These are phyloP conservation scores for Moricandia moricandioides DNA, from an alignment of 345 rosid genomes.

Conservation along the genomic window DNA sequence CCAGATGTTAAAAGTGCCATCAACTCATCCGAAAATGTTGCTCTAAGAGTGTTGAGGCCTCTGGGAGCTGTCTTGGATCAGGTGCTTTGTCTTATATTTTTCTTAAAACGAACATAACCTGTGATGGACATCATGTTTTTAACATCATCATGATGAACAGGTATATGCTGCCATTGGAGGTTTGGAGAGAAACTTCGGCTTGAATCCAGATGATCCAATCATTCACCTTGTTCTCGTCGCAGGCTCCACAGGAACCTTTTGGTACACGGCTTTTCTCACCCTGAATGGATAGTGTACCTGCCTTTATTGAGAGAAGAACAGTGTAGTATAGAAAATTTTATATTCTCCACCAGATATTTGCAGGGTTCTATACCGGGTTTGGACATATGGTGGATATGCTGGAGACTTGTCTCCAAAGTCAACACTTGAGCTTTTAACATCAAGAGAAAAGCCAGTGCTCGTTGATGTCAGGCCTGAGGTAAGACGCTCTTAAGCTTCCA, in stretches of 20 bases:
- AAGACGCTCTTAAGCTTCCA: conserved; percentile 49
- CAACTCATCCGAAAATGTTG: conserved; percentile 67
- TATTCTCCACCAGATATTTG: conserved; percentile 70
- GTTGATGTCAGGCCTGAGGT: conserved; percentile 96
- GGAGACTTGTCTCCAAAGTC: conserved; percentile 81
- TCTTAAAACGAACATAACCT: neutral
- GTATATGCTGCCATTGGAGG: conserved; percentile 48
- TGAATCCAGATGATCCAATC: conserved; percentile 85
- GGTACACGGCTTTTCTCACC: conserved; percentile 62
- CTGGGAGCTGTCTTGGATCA: conserved; percentile 60
- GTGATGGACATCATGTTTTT: conserved; percentile 7
- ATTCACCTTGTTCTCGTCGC: conserved; percentile 63
- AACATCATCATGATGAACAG: conserved; percentile 9
- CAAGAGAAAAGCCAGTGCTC: conserved; percentile 66
- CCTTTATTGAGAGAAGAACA: conserved; percentile 14
- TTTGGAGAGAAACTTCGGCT: conserved; percentile 69
- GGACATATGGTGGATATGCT: conserved; percentile 78
- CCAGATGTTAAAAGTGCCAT: conserved; percentile 56
- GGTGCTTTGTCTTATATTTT: conserved; percentile 44
- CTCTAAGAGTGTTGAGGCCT: conserved; percentile 50
- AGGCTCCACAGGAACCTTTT: conserved; percentile 67
- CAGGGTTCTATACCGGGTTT: conserved; percentile 81
- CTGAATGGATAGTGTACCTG: conserved; percentile 8
- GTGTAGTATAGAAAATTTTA: conserved; percentile 41
- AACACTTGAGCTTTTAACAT: conserved; percentile 67